phyloP scores from a whole-genome alignment of 1,284 basidiomycete species.

The Hymenochaete sp. region DNA sequence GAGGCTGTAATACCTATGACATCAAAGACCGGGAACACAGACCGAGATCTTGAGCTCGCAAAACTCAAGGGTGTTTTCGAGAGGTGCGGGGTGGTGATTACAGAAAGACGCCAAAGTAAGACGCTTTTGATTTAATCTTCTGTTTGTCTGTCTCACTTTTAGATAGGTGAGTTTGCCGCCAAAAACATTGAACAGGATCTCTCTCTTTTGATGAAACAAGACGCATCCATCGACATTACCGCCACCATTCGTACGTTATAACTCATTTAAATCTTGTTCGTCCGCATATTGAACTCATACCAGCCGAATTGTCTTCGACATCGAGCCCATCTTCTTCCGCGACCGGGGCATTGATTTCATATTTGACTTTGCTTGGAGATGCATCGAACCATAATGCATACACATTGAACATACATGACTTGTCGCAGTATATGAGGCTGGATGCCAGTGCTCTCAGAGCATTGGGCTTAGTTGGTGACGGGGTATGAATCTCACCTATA shows the following conservation, averaged over 20 bases:
- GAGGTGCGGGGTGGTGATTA: conserved; percentile 84
- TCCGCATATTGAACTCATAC: neutral
- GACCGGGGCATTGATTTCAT: conserved; percentile 74
- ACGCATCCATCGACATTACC: conserved; percentile 40
- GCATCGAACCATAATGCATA: conserved; percentile 78
- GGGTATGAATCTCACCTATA: conserved; percentile 26
- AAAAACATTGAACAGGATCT: conserved; percentile 84
- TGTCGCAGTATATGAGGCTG: conserved; percentile 91
- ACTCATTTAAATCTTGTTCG: conserved; percentile 1
- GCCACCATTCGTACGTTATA: conserved; percentile 38
- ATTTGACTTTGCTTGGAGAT: conserved; percentile 80
- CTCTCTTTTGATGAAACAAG: conserved; percentile 49
- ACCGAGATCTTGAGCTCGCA: conserved; percentile 78
- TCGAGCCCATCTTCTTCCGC: conserved; percentile 60
- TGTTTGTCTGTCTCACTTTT: too few species aligned
- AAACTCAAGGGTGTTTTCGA: conserved; percentile 83
- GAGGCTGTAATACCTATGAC: conserved; percentile 76
- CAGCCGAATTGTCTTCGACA: conserved; percentile 76
- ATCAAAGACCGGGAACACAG: conserved; percentile 58
- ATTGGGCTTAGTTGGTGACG: conserved; percentile 70
- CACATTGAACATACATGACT: conserved; percentile 78
- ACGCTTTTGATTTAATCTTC: too few species aligned
- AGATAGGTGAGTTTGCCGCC: conserved; percentile 71
- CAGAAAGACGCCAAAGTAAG: conserved; percentile 79
- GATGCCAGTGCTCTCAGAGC: conserved; percentile 93